Percentiles rank a stretch among this genome's conserved stretches.
phyloP scores from a whole-genome alignment of 164 flowering plant genomes.

The Piper longum region DNA sequence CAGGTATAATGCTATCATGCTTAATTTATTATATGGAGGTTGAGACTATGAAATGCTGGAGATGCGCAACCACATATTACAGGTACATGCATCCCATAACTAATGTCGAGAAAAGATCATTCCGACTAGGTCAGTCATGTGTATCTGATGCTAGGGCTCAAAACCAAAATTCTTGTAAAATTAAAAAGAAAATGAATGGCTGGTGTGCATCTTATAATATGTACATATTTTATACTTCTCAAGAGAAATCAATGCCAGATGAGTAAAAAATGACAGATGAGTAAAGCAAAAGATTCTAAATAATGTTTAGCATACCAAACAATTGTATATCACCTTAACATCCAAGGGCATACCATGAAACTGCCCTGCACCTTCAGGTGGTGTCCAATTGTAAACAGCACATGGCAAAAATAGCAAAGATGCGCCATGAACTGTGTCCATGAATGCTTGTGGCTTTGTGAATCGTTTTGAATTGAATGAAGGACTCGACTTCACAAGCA shows the following conservation, averaged over 20 bases:
- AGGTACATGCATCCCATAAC: too few relatives aligned
- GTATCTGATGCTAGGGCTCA: too few relatives aligned
- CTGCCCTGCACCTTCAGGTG: conserved; percentile 97
- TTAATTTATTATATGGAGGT: too few relatives aligned
- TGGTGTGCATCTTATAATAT: background rate
- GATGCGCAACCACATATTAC: too few relatives aligned
- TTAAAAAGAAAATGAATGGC: background rate
- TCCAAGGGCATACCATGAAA: conserved; percentile 99
- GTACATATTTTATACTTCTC: background rate
- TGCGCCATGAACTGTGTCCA: conserved; percentile 40
- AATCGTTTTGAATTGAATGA: conserved; percentile 55
- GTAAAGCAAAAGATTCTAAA: background rate
- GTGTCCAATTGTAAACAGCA: conserved; percentile 80
- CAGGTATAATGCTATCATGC: too few relatives aligned
- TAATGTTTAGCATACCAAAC: background rate
- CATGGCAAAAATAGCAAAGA: conserved; percentile 51
- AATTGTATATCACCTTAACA: conserved; percentile 46
- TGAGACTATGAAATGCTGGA: too few relatives aligned
- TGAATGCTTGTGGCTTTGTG: conserved; percentile 39
- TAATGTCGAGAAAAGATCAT: too few relatives aligned
- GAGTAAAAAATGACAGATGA: background rate
- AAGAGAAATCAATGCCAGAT: background rate
- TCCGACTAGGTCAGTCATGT: too few relatives aligned
- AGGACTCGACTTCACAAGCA: conserved; percentile 61
- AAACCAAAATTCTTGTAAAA: too few relatives aligned